phyloP scores from a whole-genome alignment of 345 rosid species.

The Melaleuca quinquenervia region DNA sequence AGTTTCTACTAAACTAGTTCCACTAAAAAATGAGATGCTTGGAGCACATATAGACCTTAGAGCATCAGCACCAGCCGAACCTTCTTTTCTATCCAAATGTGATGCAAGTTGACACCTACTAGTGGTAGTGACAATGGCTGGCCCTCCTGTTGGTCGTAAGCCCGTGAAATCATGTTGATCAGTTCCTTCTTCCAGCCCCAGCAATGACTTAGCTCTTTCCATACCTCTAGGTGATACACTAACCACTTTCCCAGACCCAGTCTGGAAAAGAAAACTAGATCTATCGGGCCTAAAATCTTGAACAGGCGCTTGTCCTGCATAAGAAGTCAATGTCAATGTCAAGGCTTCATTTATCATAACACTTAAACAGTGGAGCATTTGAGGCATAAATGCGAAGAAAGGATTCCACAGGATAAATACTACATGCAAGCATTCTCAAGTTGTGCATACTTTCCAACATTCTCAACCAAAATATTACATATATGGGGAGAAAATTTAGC shows the following conservation, averaged over 20 bases:
- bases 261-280: conserved; percentile 49
- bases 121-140: conserved; percentile 7
- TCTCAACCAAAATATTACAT: background rate
- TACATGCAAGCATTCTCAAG: background rate
- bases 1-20: conserved; percentile 16
- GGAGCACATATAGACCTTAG: conserved; percentile 10
- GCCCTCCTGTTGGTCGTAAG: conserved; percentile 15
- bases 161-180: conserved; percentile 13
- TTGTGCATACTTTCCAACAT: background rate
- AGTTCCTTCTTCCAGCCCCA: conserved; percentile 48
- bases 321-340: background rate
- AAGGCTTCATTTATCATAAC: background rate
- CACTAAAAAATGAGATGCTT: conserved; percentile 16
- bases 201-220: conserved; percentile 53
- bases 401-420: background rate
- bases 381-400: background rate
- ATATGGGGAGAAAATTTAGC: background rate
- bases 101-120: conserved; percentile 7
- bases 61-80: conserved; percentile 1
- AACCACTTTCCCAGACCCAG: conserved; percentile 70
- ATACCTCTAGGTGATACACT: conserved; percentile 56
- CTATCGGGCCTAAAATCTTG: background rate
- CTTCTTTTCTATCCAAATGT: conserved; percentile 3
- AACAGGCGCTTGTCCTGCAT: conserved; percentile 19
- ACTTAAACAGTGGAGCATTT: background rate